Evolutionary conservation across 257 asterid species (phyloP).

Genomic region (Buddleja alternifolia): DNA sequence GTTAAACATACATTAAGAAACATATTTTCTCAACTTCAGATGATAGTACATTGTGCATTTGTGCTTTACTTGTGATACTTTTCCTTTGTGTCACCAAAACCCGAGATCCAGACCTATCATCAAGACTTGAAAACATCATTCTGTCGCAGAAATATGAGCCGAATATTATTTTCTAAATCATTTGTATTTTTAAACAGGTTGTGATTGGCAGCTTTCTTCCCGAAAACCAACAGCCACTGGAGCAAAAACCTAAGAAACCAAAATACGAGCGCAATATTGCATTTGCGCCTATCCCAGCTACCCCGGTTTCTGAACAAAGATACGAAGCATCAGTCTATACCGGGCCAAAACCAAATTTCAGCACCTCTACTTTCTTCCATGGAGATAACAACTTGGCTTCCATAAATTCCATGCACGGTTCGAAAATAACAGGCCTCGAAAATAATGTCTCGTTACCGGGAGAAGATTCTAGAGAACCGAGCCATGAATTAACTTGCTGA

Average conservation of each 20-base stretch:
- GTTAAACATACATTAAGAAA: too few species aligned
- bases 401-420: slow-evolving; percentile 42
- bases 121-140: too few species aligned
- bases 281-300: slow-evolving; percentile 36
- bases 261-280: slow-evolving; percentile 44
- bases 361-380: slow-evolving; percentile 53
- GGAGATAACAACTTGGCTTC: slow-evolving; percentile 52
- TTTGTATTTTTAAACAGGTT: too few species aligned
- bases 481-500: slow-evolving; percentile 64
- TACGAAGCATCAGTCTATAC: slow-evolving; percentile 37
- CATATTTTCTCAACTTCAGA: too few species aligned
- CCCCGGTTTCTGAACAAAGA: slow-evolving; percentile 38
- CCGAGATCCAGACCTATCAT: too few species aligned
- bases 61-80: too few species aligned
- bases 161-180: too few species aligned
- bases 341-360: slow-evolving; percentile 42
- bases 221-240: slow-evolving; percentile 49
- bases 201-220: slow-evolving; percentile 78
- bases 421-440: slow-evolving; percentile 46
- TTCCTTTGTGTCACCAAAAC: too few species aligned
- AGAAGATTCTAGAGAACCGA: slow-evolving; percentile 58
- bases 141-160: too few species aligned
- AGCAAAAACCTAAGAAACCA: slow-evolving; percentile 51
- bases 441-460: slow-evolving; percentile 44
- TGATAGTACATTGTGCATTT: too few species aligned